These are phyloP conservation scores for Porogramme epimiltina DNA, from an alignment of 1,284 basidiomycete species.

Conservation along the genomic window DNA sequence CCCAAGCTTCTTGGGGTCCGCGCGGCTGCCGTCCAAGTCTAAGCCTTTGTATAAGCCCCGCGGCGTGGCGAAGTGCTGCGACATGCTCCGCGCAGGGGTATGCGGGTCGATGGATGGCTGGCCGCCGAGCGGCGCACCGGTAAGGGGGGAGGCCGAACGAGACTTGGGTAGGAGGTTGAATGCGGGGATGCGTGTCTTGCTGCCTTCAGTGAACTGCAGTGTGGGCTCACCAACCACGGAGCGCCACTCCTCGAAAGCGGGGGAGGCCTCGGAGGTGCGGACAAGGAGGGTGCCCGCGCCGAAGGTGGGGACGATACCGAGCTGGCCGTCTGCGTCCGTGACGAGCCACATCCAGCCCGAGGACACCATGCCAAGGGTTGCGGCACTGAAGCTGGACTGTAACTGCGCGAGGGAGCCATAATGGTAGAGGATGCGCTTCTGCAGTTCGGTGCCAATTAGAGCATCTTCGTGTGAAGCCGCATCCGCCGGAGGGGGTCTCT, in stretches of 20 bases:
- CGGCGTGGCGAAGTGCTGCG: not conserved
- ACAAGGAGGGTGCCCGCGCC: conserved; percentile 90
- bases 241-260: conserved; percentile 17
- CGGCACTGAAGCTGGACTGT: conserved; percentile 77
- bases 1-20: conserved; percentile 36
- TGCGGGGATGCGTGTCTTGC: not conserved
- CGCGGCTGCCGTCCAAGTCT: conserved; percentile 2
- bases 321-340: conserved; percentile 61
- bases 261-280: conserved; percentile 44
- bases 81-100: conserved; percentile 30
- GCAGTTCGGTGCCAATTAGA: conserved; percentile 35
- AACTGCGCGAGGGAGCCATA: conserved; percentile 72
- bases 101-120: conserved; percentile 28
- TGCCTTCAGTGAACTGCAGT: conserved; percentile 36
- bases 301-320: conserved; percentile 84
- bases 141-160: conserved; percentile 29
- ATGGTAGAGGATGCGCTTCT: conserved; percentile 44
- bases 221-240: conserved; percentile 24
- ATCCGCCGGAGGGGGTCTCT: conserved; percentile 54
- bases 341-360: conserved; percentile 92
- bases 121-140: conserved; percentile 28
- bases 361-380: conserved; percentile 77
- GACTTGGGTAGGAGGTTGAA: conserved; percentile 3
- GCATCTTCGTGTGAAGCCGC: conserved; percentile 42
- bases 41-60: not conserved